These are phyloP conservation scores for Pisolithus marmoratus DNA, from an alignment of 768 basidiomycete genomes.

Conservation along the genomic window DNA sequence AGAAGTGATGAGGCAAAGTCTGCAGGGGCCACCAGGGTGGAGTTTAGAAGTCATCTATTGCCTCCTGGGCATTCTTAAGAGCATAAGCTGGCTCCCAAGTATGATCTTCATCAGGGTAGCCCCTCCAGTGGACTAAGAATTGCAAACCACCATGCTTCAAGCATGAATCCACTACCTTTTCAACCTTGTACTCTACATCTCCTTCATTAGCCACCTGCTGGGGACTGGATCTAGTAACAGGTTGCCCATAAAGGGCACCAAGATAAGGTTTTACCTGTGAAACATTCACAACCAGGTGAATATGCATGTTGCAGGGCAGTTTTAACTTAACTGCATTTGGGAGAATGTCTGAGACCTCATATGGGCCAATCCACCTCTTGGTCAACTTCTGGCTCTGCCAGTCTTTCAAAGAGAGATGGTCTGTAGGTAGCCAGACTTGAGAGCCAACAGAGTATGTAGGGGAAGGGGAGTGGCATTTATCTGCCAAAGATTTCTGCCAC, in stretches of 20 bases:
- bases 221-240: neutral
- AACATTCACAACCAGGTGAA: neutral
- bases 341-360: slow-evolving; percentile 16
- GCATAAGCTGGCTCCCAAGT: neutral
- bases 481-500: too few species aligned
- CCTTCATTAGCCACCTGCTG: neutral
- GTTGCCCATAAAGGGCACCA: neutral
- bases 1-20: too few species aligned
- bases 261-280: neutral
- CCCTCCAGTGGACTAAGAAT: neutral
- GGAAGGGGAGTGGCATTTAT: too few species aligned
- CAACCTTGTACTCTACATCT: neutral
- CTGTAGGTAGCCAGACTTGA: too few species aligned
- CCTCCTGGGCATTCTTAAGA: too few species aligned
- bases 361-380: slow-evolving; percentile 10
- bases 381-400: too few species aligned
- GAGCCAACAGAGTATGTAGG: too few species aligned
- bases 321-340: neutral
- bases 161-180: neutral
- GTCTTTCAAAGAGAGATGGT: too few species aligned
- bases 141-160: neutral
- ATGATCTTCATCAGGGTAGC: neutral
- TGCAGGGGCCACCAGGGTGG: too few species aligned
- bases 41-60: too few species aligned
- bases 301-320: neutral